Percentiles rank a stretch among this genome's conserved stretches.
These are phyloP conservation scores for Sporothrix brasiliensis DNA, from an alignment of 2,329 filamentous ascomycete genomes.

Conservation along the genomic window DNA sequence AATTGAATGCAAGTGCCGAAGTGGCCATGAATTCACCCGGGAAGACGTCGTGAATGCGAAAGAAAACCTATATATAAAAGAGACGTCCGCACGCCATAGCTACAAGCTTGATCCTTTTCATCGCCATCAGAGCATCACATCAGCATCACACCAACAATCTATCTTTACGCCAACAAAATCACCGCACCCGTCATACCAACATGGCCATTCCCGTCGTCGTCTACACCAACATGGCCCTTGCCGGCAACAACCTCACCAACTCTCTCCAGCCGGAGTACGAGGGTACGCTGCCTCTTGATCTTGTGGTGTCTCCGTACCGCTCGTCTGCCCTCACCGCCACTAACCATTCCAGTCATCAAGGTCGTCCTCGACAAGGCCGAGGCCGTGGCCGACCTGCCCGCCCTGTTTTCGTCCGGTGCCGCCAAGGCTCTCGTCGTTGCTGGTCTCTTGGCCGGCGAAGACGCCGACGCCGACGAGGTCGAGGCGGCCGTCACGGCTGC, in stretches of 20 bases:
- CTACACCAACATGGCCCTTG: conserved; percentile 1
- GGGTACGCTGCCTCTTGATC: neutral
- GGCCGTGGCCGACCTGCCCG: conserved; percentile 25
- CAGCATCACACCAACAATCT: too few relatives aligned
- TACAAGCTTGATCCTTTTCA: too few relatives aligned
- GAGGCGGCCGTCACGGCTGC: conserved; percentile 22
- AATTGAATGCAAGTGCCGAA: too few relatives aligned
- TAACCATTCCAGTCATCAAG: conserved; percentile 23
- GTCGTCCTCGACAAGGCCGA: conserved; percentile 27
- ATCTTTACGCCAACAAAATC: too few relatives aligned
- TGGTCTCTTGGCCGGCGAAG: conserved; percentile 13
- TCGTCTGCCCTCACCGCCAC: neutral
- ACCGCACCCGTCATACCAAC: too few relatives aligned
- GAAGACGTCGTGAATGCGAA: too few relatives aligned
- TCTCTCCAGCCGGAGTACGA: conserved; percentile 24
- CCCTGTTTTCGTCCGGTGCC: conserved; percentile 10
- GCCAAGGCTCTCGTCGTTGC: conserved; percentile 28
- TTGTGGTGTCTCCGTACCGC: neutral
- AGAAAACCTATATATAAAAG: too few relatives aligned
- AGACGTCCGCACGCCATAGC: too few relatives aligned
- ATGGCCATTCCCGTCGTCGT: conserved; percentile 9
- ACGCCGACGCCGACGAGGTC: conserved; percentile 6
- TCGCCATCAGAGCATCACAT: too few relatives aligned
- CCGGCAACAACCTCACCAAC: conserved; percentile 22
- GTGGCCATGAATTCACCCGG: too few relatives aligned